A percentile compares a stretch with the other conserved stretches of the same genome.
These are phyloP conservation scores for Trichoderma sp. DNA, from an alignment of 2,329 filamentous ascomycete species.

Conservation along the genomic window DNA sequence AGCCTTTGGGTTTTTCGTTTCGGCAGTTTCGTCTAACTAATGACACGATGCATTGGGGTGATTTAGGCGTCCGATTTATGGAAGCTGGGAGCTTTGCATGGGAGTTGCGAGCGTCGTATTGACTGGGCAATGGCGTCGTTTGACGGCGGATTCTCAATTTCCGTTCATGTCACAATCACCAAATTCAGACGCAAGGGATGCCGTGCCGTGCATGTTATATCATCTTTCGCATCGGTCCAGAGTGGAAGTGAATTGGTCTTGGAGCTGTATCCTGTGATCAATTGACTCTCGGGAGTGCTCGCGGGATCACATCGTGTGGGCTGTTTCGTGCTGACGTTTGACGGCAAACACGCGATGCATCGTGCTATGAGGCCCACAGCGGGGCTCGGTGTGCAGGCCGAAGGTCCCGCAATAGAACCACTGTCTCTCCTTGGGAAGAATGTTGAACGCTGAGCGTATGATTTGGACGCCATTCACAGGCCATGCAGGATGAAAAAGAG, in stretches of 20 bases:
- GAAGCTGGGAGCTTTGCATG: neutral
- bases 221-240: neutral
- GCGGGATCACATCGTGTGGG: neutral
- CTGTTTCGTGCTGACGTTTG: conserved; percentile 3
- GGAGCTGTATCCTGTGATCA: neutral
- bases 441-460: neutral
- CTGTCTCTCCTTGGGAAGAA: neutral
- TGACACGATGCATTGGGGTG: neutral
- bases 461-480: neutral
- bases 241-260: neutral
- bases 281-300: neutral
- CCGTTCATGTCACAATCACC: neutral
- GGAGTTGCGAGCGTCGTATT: neutral
- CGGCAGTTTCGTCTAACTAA: neutral
- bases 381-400: conserved; percentile 13
- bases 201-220: neutral
- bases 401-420: conserved; percentile 7
- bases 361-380: conserved; percentile 13
- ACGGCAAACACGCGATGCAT: conserved; percentile 14
- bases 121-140: neutral
- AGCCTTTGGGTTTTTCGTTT: neutral
- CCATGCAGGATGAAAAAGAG: neutral
- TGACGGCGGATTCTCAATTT: neutral
- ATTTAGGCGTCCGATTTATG: neutral
- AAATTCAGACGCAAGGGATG: neutral